Evolutionary conservation across 2,329 filamentous ascomycete genomes (phyloP).

Genomic region (Pezicula radicicola): DNA sequence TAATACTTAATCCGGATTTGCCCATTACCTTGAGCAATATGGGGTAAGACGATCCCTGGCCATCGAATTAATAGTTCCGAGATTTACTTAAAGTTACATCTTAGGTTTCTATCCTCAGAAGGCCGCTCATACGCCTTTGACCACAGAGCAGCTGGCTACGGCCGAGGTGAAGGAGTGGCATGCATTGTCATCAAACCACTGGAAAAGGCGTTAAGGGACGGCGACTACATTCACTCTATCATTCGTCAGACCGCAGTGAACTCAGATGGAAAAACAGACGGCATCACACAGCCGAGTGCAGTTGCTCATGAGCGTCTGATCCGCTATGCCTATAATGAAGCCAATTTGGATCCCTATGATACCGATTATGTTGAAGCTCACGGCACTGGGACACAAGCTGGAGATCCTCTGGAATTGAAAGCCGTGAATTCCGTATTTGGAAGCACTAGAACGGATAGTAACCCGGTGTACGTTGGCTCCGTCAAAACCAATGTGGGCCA

Average conservation of each 20-base stretch:
- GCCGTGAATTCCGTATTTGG: constrained; percentile 20
- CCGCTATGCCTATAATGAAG: constrained; percentile 12
- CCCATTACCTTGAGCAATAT: constrained; percentile 27
- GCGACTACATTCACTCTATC: constrained; percentile 39
- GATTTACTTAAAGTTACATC: constrained; percentile 6
- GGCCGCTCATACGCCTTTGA: constrained; percentile 44
- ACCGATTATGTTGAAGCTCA: constrained; percentile 4
- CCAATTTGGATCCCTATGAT: constrained; percentile 10
- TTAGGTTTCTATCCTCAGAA: constrained; percentile 11
- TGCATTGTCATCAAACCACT: constrained; percentile 59
- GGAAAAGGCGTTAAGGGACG: constrained; percentile 36
- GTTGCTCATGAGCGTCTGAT: constrained; percentile 36
- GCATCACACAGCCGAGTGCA: constrained; percentile 42
- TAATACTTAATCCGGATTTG: constrained; percentile 17
- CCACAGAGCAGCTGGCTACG: constrained; percentile 59
- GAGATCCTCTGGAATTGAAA: constrained; percentile 24
- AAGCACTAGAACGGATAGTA: constrained; percentile 6
- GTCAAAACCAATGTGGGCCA: too few relatives aligned
- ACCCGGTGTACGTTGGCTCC: too few relatives aligned
- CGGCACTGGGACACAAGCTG: constrained; percentile 24
- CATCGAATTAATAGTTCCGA: constrained; percentile 25
- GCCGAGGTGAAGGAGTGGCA: constrained; percentile 59
- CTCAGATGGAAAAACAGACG: constrained; percentile 42
- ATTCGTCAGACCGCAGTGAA: constrained; percentile 39
- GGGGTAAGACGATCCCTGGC: constrained; percentile 16